Conservation (phyloP, 179 eudicot species). For the Amaranthus tricolor region DNA sequence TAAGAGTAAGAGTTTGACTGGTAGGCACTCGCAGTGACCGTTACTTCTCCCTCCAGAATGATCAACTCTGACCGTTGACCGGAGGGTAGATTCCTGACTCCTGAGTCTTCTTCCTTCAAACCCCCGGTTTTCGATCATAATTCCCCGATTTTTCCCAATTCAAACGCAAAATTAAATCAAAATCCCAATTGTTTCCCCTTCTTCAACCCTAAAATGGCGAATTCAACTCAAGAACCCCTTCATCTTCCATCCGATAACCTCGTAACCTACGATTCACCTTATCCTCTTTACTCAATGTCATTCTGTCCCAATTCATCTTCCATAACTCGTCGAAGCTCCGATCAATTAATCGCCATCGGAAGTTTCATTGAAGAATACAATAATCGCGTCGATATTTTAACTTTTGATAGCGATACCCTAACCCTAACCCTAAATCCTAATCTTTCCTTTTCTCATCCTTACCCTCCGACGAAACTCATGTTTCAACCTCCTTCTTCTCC, state of each 20-base stretch:
- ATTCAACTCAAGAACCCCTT: slow-evolving; percentile 43
- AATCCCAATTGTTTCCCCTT: background rate
- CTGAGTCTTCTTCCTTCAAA: background rate
- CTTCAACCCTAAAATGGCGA: slow-evolving; percentile 34
- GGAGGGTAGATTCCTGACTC: background rate
- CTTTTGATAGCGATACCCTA: slow-evolving; percentile 56
- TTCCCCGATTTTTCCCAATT: background rate
- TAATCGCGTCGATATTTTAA: slow-evolving; percentile 66
- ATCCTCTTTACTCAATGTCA: slow-evolving; percentile 78
- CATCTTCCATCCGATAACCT: slow-evolving; percentile 19
- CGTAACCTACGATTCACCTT: slow-evolving; percentile 54
- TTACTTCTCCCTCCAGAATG: background rate
- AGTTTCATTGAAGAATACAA: slow-evolving; percentile 74
- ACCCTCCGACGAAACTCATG: slow-evolving; percentile 88
- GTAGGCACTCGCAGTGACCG: background rate
- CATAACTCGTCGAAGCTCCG: slow-evolving; percentile 29
- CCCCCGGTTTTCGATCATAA: background rate
- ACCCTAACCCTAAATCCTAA: slow-evolving; percentile 49
- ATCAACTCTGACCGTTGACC: slow-evolving; percentile 14
- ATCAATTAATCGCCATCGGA: slow-evolving; percentile 61
- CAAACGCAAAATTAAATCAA: background rate
- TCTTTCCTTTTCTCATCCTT: slow-evolving; percentile 74
- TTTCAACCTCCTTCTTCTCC: slow-evolving; percentile 46
- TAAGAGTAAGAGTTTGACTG: background rate
- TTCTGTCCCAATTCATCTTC: slow-evolving; percentile 39